Evolutionary conservation across 805 yeast species (phyloP).

Genomic region (Saccharomycopsis amapae): DNA sequence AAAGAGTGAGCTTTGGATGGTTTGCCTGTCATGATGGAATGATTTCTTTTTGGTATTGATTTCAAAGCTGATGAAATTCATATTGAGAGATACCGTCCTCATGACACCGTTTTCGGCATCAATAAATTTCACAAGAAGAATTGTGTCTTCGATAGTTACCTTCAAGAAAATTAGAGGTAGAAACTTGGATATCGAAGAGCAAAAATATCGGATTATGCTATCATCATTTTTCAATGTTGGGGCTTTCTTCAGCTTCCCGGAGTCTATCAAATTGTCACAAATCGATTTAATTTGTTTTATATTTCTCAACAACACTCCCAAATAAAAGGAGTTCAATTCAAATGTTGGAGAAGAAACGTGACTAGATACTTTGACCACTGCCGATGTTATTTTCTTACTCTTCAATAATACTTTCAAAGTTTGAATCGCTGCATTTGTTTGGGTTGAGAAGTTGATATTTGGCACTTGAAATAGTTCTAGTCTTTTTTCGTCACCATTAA

Average conservation of each 20-base stretch:
- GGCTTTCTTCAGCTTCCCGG: neutral
- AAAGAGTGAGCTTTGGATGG: constrained; percentile 20
- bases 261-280: constrained; percentile 22
- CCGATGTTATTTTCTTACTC: constrained; percentile 16
- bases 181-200: constrained; percentile 24
- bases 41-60: constrained; percentile 16
- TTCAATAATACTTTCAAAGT: constrained; percentile 24
- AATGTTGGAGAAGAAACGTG: constrained; percentile 38
- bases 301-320: constrained; percentile 29
- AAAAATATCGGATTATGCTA: constrained; percentile 18
- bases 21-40: constrained; percentile 21
- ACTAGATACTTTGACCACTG: constrained; percentile 32
- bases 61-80: constrained; percentile 17
- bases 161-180: constrained; percentile 32
- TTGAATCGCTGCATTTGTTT: constrained; percentile 34
- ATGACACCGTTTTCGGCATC: constrained; percentile 27
- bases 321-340: constrained; percentile 37
- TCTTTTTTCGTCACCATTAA: constrained; percentile 18
- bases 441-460: constrained; percentile 32
- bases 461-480: constrained; percentile 32
- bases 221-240: neutral
- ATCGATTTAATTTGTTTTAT: constrained; percentile 21
- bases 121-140: constrained; percentile 29
- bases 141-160: constrained; percentile 35
- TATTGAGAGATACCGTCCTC: constrained; percentile 26